phyloP scores from a whole-genome alignment of 441 rosid genomes.

The Macaranga tanarius region DNA sequence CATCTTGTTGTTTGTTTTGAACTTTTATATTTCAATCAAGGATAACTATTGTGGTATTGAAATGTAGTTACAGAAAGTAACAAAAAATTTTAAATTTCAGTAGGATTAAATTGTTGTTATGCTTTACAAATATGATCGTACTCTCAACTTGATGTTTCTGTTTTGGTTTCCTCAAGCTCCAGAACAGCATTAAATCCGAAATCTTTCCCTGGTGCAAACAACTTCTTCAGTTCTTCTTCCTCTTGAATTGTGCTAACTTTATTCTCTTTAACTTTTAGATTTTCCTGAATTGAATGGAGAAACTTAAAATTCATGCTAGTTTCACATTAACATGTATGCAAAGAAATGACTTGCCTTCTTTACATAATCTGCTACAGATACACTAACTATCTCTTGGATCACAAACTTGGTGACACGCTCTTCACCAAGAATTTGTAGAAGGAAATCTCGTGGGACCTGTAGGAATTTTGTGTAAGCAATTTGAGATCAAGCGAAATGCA shows the following conservation, averaged over 20 bases:
- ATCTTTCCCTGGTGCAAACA: slow-evolving; percentile 48
- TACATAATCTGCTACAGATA: slow-evolving; percentile 51
- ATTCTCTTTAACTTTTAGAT: slow-evolving; percentile 51
- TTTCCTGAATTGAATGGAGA: slow-evolving; percentile 36
- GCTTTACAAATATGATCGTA: slow-evolving; percentile 1
- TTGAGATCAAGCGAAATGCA: background rate
- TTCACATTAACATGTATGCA: background rate
- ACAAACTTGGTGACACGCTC: slow-evolving; percentile 59
- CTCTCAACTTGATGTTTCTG: slow-evolving; percentile 19
- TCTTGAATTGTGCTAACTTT: slow-evolving; percentile 51
- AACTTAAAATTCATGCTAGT: background rate
- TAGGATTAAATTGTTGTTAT: background rate
- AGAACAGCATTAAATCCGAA: slow-evolving; percentile 50
- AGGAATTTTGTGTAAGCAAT: slow-evolving; percentile 6
- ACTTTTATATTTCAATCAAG: too few species aligned
- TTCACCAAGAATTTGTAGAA: slow-evolving; percentile 54
- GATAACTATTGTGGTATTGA: too few species aligned
- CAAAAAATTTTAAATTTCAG: too few species aligned
- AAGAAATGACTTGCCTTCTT: slow-evolving; percentile 41
- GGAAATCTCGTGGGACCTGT: slow-evolving; percentile 56
- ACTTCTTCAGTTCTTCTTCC: slow-evolving; percentile 46
- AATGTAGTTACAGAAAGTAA: too few species aligned
- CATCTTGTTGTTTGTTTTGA: too few species aligned
- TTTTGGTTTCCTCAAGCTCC: slow-evolving; percentile 43
- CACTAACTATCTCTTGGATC: slow-evolving; percentile 54